Evolutionary conservation across 306 rosid genomes (phyloP), one percentile per base, ranked within the genome.

Genomic region (Glycine soja): DNA sequence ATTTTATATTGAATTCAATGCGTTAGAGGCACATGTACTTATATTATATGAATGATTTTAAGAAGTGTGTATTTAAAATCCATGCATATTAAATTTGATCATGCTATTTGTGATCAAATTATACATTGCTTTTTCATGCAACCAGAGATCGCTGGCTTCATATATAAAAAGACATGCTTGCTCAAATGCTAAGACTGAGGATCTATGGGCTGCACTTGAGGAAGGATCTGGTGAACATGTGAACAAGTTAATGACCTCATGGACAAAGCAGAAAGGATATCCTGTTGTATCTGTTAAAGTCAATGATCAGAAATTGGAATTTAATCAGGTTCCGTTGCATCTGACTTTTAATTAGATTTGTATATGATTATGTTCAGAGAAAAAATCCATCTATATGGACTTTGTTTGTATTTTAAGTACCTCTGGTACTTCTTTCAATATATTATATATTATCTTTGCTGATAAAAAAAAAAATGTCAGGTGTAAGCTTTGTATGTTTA

Each of bases 181-280:
- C 82, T 89, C 97, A 72, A 95, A 92, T 88, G 91, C 97, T 13
- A 95, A 86, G 88, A 92, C 98, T 13, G 98, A 88, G 90, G 97
- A 95, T 89, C 89, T 95, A 15, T 92, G 98, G 97, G 95, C 93
- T 66, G 90, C 95, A 48, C 98, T 95, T 79, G 98, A 92, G 82
- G 97, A 92, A 82, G 98, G 90, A 70, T 95, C 98, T 62, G 94
- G 97, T 75, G 90, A 92, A 86, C 95, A 97, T 63, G 97, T 95
- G 82, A 92, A 89, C 88, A 90, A 87, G 74, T 86, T 95, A 76
- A 92, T 95, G 98, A 75, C 86, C 86, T 88, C 97, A 10, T 95
- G 98, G 98, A 92, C 98, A 51, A 92, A 95, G 88, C 97, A 95
- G 88, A 87, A 81, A 72, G 97, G 98, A 71, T 95, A 95, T 70